Base-by-base conservation (phyloP, 441 rosid genomes). In the Populus tomentosa region DNA sequence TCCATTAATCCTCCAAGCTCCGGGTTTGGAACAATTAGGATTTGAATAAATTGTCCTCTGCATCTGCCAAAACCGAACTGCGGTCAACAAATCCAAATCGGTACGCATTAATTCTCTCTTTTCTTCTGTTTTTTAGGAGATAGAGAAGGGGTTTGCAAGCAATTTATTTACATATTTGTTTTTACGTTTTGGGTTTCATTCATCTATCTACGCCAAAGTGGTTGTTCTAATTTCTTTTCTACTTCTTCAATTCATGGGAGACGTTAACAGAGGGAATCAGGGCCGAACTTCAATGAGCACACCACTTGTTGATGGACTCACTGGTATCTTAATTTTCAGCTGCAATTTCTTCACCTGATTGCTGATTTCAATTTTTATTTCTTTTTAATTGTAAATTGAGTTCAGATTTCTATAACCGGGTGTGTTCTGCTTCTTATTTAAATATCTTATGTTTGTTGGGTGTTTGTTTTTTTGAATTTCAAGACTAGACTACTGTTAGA, bases 241-340 rank as follows among this genome's bases (percentile, higher is more conserved):
- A 0, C 20, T 46, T 46, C 20, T 14, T 46, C 20, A 13, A 33
- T 59, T 63, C 71, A 71, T 79, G 82, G 70, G 69, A 42, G 36
- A 70, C 71, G 78, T 56, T 23, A 63, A 50, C 33, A 21, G 67
- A 46, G 61, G 38, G 71, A 68, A n/a, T 62, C 56, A 75, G 16
- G 70, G 75, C 67, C 32, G 66, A 73, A 69, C 16, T 73, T 76
- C 77, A 26, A 36, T 74, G 56, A 42, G 75, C 20, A 67, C 71
- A 32, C 77, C 75, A 65, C 78, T 72, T 65, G 75, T 67, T 56
- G 69, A 80, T 56, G 78, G 64, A 80, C 73, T 36, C 36, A 65
- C 10, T 20, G 81, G 84, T 82, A 74, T 73, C 66, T 59, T 7
- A 4, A 10, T 63, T 73, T 6, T 13, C 46, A 61, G 53, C 56